Evolutionary conservation across 495 filamentous ascomycete genomes (phyloP).

Genomic region (Aspergillus panamensis): DNA sequence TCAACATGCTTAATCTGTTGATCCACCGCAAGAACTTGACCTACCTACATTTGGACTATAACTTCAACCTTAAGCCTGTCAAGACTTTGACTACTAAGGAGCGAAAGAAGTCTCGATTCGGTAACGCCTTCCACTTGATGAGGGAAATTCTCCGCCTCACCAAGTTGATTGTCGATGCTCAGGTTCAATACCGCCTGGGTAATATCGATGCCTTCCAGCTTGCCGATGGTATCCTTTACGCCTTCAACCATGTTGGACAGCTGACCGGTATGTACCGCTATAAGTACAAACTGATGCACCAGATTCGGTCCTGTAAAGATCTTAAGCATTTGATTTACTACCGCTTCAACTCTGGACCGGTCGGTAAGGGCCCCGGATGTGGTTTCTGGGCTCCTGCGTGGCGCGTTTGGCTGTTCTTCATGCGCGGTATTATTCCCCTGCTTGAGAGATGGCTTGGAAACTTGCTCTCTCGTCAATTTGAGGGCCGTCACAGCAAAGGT

Average conservation of each 20-base stretch:
- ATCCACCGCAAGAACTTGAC: slow-evolving; percentile 99
- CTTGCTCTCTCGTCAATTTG: slow-evolving; percentile 92
- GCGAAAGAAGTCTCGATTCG: slow-evolving; percentile 98
- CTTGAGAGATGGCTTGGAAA: slow-evolving; percentile 98
- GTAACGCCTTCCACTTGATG: slow-evolving; percentile 99
- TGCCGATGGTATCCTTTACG: slow-evolving; percentile 96
- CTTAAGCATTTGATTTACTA: slow-evolving; percentile 99
- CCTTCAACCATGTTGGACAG: slow-evolving; percentile 99
- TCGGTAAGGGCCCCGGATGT: slow-evolving; percentile 96
- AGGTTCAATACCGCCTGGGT: slow-evolving; percentile 95
- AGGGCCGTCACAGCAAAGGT: slow-evolving; percentile 98
- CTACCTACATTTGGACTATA: slow-evolving; percentile 98
- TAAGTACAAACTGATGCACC: slow-evolving; percentile 99
- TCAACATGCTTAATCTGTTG: slow-evolving; percentile 98
- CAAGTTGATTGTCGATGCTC: slow-evolving; percentile 97
- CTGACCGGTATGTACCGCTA: slow-evolving; percentile 99
- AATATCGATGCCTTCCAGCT: slow-evolving; percentile 99
- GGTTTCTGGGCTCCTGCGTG: slow-evolving; percentile 99
- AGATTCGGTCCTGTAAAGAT: slow-evolving; percentile 98
- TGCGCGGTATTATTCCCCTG: slow-evolving; percentile 96
- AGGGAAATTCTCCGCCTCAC: slow-evolving; percentile 96
- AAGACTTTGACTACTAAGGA: slow-evolving; percentile 99
- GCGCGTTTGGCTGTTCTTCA: slow-evolving; percentile 99
- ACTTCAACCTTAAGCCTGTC: slow-evolving; percentile 99
- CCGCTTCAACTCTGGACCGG: slow-evolving; percentile 95